Evolutionary conservation across 2,329 filamentous ascomycete species (phyloP).

Genomic region (Stachybotrys chlorohalonatus): DNA sequence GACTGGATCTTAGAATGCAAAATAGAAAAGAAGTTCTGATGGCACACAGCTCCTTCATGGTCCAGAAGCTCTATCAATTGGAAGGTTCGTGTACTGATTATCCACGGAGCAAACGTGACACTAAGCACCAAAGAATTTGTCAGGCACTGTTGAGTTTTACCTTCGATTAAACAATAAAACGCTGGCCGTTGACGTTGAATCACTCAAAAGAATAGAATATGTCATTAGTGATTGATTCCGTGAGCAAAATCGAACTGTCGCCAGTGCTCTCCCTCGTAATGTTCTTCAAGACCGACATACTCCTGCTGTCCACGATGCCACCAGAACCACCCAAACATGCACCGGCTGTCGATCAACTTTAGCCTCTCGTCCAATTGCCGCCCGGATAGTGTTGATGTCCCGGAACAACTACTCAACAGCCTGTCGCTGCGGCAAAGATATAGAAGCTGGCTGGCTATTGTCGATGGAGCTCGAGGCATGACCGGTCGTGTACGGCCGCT

Average conservation of each 20-base stretch:
- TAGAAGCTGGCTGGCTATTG: neutral
- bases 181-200: too few species aligned
- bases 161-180: too few species aligned
- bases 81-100: too few species aligned
- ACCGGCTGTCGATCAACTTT: neutral
- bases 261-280: neutral
- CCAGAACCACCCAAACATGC: constrained; percentile 1
- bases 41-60: too few species aligned
- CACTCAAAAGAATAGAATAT: too few species aligned
- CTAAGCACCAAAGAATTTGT: too few species aligned
- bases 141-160: too few species aligned
- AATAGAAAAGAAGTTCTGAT: too few species aligned
- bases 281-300: neutral
- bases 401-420: neutral
- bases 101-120: too few species aligned
- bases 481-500: neutral
- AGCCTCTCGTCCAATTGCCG: neutral
- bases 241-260: neutral
- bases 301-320: neutral
- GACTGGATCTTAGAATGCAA: too few species aligned
- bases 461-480: constrained; percentile 1
- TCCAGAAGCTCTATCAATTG: too few species aligned
- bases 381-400: neutral
- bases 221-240: neutral
- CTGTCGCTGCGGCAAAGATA: constrained; percentile 1